Evolutionary conservation across 352 stramenopile species (phyloP).

Genomic region (Elongisporangium senticosum): DNA sequence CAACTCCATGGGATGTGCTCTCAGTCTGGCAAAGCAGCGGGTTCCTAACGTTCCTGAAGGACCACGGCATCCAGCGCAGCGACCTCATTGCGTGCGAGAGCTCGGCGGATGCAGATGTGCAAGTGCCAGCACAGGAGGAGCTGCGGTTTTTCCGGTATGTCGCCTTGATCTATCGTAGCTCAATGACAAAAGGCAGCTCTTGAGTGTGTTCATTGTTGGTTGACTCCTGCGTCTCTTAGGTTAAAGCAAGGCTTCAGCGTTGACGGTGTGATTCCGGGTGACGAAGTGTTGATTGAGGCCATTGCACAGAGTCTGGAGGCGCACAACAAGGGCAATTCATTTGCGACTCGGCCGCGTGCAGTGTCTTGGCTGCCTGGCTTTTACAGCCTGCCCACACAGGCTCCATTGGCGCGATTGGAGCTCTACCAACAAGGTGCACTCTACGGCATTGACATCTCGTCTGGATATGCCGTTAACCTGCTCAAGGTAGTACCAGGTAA

Average conservation of each 20-base stretch:
- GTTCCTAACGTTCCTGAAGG: constrained; percentile 51
- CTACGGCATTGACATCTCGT: constrained; percentile 85
- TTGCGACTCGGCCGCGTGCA: constrained; percentile 9
- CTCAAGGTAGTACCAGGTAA: constrained; percentile 50
- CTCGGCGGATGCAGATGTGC: constrained; percentile 11
- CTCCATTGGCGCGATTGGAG: constrained; percentile 33
- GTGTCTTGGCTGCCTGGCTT: constrained; percentile 57
- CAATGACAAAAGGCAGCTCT: background rate
- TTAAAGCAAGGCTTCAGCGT: constrained; percentile 18
- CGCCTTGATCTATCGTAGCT: background rate
- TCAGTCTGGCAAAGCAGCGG: constrained; percentile 34
- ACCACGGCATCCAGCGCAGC: constrained; percentile 36
- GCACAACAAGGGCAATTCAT: background rate
- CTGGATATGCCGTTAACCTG: constrained; percentile 59
- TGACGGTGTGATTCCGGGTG: constrained; percentile 5
- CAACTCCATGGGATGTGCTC: constrained; percentile 28
- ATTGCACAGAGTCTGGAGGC: constrained; percentile 5
- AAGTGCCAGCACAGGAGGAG: constrained; percentile 3
- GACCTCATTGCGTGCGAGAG: constrained; percentile 30
- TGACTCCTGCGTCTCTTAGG: constrained; percentile 7
- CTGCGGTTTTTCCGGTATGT: constrained; percentile 60
- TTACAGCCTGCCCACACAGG: constrained; percentile 49
- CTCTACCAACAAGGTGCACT: constrained; percentile 49
- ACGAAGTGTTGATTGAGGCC: constrained; percentile 3
- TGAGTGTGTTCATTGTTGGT: background rate